Conservation (phyloP, 176 grass and related monocot species). For the Rhynchospora pubera region DNA sequence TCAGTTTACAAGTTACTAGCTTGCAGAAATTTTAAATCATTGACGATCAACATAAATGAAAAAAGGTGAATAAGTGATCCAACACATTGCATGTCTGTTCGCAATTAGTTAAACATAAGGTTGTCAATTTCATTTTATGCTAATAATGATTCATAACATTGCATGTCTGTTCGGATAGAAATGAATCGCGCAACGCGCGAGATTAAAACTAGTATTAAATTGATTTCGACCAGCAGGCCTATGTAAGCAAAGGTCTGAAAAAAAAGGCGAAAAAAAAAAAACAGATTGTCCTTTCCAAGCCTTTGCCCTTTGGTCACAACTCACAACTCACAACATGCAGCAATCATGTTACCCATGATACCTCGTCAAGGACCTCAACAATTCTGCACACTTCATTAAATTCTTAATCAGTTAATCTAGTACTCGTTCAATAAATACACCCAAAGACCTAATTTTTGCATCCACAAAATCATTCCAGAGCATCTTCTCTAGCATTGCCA, state of each 20-base stretch:
- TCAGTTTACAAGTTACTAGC: no score
- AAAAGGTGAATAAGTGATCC: no score
- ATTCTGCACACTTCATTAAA: neutral
- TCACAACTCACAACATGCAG: neutral
- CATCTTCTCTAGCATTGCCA: neutral
- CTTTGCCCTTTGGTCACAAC: neutral
- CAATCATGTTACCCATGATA: neutral
- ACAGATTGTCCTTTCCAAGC: neutral
- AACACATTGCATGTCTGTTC: no score
- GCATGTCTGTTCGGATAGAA: no score
- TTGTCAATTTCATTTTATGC: no score
- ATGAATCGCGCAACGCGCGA: no score
- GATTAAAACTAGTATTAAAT: no score
- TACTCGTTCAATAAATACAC: neutral
- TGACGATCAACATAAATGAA: no score
- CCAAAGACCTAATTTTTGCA: neutral
- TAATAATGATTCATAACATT: no score
- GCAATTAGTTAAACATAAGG: no score
- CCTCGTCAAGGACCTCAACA: neutral
- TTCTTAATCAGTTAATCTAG: neutral
- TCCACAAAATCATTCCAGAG: neutral
- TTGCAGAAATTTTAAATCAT: no score
- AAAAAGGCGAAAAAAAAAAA: neutral
- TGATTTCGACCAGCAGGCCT: neutral
- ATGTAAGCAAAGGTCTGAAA: neutral